phyloP scores from a whole-genome alignment of 805 yeast genomes.

The Grigorovia yakushimaensis region DNA sequence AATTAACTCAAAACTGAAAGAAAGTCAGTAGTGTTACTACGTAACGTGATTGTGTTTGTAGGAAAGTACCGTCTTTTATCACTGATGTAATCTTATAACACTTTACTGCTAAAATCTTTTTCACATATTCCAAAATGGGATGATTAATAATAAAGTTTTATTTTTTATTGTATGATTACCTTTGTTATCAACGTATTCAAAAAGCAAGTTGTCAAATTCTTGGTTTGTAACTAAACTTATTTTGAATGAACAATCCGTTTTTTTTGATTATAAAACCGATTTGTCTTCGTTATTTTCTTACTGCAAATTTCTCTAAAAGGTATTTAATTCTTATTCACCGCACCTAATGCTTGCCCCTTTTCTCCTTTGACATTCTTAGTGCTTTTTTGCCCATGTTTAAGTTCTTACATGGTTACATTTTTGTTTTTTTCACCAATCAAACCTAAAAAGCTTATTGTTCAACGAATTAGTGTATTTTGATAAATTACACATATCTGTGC shows the following conservation, averaged over 20 bases:
- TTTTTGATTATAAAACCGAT: neutral
- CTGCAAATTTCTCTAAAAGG: no score
- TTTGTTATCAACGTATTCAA: neutral
- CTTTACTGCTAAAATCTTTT: neutral
- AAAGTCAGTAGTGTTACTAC: no score
- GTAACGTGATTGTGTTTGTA: no score
- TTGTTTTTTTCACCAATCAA: no score
- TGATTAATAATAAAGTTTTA: neutral
- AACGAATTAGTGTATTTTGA: no score
- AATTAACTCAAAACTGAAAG: no score
- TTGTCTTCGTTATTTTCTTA: neutral
- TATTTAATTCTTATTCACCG: neutral
- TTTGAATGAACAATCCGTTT: neutral
- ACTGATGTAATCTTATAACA: neutral
- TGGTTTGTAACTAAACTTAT: neutral
- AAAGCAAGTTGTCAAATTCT: neutral
- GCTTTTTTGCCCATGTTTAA: no score
- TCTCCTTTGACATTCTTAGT: neutral
- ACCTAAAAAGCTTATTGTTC: no score
- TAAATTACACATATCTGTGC: no score
- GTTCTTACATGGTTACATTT: no score
- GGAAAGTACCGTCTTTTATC: no score
- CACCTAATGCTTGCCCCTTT: neutral
- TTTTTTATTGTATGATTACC: neutral
- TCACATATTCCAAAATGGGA: neutral